Evolutionary conservation across 495 filamentous ascomycete species (phyloP), one percentile per base, ranked within the genome.

Genomic region (Pyronema omphalodes): DNA sequence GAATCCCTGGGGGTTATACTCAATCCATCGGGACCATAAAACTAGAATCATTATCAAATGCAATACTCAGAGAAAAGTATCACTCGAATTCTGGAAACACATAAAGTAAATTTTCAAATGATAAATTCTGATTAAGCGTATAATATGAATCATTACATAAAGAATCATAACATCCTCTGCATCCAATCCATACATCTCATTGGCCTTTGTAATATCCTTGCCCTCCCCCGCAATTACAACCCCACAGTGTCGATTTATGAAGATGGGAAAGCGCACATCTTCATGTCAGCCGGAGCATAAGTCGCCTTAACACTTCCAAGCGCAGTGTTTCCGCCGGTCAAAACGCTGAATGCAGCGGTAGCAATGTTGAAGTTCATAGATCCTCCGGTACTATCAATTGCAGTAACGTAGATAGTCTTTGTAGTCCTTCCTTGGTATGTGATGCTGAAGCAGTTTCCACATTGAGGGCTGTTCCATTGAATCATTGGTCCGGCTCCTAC

Each of bases 391-490:
- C 77, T 69, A 68, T 89, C 84, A 55, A 89, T 71, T 19, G 76
- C 84, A 9, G 77, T 69, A 7, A 89, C 67, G 60, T 79, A 73
- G 68, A 89, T 73, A 6, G 51, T 51, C 70, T 61, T 72, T 77
- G 76, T 76, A 15, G 71, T 78, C 52, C 71, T 67, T 58, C 75
- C 72, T 18, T 71, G 66, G 65, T 75, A 89, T 11, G 70, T 72
- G 45, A 85, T 67, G 44, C 67, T 51, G 69, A 79, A 88, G 73
- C 84, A 88, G 8, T 74, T 75, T 52, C 84, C 83, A 68, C 84
- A 89, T 49, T 58, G 64, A 6, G 69, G 51, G 9, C 70, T 72
- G 66, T 74, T 80, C 70, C 78, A 83, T 11, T 62, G 57, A 18
- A 88, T 72, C 34, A 74, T 77, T 18, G 71, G 68, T 3, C 74